Evolutionary conservation across 352 stramenopile genomes (phyloP).

Genomic region (Phytophthora pinifolia): DNA sequence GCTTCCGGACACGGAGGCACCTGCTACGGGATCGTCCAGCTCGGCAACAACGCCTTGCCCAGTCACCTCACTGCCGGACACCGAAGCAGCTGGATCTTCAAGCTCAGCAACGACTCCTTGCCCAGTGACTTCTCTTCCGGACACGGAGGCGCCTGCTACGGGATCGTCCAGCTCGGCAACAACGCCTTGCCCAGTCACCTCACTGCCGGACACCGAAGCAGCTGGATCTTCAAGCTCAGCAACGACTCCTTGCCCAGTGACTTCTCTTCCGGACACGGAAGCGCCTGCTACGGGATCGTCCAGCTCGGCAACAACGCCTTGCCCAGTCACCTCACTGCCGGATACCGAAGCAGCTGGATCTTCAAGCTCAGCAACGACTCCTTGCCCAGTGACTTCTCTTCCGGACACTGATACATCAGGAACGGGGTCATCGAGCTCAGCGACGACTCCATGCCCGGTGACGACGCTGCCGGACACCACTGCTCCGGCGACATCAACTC

Average conservation of each 20-base stretch:
- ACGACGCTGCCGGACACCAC: constrained; percentile 6
- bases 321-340: constrained; percentile 5
- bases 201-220: not conserved
- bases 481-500: not conserved
- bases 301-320: not conserved
- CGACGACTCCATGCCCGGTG: constrained; percentile 2
- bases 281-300: not conserved
- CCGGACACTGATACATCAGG: not conserved
- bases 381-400: not conserved
- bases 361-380: not conserved
- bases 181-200: constrained; percentile 10
- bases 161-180: not conserved
- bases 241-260: constrained; percentile 14
- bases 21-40: not conserved
- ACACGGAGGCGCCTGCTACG: constrained; percentile 1
- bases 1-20: not conserved
- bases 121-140: constrained; percentile 8
- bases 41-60: constrained; percentile 5
- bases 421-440: not conserved
- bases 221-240: not conserved
- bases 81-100: not conserved
- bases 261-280: constrained; percentile 10
- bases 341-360: not conserved
- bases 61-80: constrained; percentile 7
- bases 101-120: constrained; percentile 1